Evolutionary conservation across 2,329 filamentous ascomycete genomes (phyloP), one percentile per base, ranked within the genome.

Genomic region (Xylaria polymorpha): DNA sequence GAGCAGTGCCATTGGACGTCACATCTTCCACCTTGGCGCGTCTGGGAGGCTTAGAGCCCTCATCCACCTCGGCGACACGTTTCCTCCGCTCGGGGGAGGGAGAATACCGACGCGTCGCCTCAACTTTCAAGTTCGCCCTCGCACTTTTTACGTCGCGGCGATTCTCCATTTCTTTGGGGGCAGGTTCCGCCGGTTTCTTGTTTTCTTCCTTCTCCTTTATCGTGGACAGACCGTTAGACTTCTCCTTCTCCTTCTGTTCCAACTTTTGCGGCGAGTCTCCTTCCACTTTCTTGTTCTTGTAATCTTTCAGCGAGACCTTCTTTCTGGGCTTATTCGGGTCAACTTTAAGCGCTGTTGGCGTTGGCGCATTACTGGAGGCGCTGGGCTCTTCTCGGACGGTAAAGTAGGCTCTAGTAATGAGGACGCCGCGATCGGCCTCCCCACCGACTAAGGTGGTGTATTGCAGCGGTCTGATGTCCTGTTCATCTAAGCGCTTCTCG

Each of bases 281-380:
- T 59, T 77, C 77, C 20, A 73, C 80, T 76, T 85, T 85, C 77
- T 86, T 85, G 70, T 86, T 88, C 78, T 86, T 86, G 73, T 88
- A 89, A 76, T 89, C 87, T 77, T 85, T 87, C 69, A 89, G 78
- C 15, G 86, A 87, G 71, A 89, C 76, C 77, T 88, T 87, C 58
- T 79, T 81, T 53, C 78, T 75, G 20, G 79, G 76, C 80, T 87
- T 87, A 78, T 84, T 87, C 72, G 77, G 73, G 66, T 75, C 74
- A 62, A 53, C 68, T 69, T 61, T 77, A 51, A 68, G 70, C n/a
- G 67, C 73, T 14, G 74, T 58, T 39, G 73, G 68, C 22, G 65
- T 72, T 39, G 66, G 72, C 68, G 75, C 75, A 73, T 80, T 77
- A 73, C 75, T 77, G 69, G 82, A 77, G 64, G 81, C 78, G 66